phyloP scores from a whole-genome alignment of 768 basidiomycete genomes.

The Hysterangium stoloniferum region DNA sequence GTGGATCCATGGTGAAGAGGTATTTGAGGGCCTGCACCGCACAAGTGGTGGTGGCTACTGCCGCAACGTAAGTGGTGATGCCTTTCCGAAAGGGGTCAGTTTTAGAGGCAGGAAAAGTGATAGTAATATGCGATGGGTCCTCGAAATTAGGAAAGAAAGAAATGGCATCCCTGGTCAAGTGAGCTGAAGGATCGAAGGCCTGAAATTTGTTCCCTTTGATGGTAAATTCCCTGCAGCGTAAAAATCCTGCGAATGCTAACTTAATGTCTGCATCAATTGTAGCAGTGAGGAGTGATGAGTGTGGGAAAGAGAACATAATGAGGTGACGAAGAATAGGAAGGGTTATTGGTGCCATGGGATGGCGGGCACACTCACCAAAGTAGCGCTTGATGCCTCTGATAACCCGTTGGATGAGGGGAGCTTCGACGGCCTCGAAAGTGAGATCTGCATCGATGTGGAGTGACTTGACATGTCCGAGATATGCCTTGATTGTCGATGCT shows the following conservation, averaged over 20 bases:
- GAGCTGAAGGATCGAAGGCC: constrained; percentile 12
- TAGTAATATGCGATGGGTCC: constrained; percentile 14
- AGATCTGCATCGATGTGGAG: constrained; percentile 26
- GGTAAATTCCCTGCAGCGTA: constrained; percentile 21
- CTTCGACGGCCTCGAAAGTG: constrained; percentile 20
- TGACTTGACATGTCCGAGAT: constrained; percentile 18
- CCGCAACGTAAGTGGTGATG: constrained; percentile 18
- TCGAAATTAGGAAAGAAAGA: constrained; percentile 22
- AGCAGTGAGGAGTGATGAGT: not conserved
- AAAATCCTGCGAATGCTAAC: constrained; percentile 18
- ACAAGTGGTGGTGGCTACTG: constrained; percentile 9
- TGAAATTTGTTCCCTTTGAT: not conserved
- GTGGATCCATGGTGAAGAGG: not conserved
- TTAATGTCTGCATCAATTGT: constrained; percentile 14
- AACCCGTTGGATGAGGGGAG: constrained; percentile 22
- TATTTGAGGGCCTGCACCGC: constrained; percentile 9
- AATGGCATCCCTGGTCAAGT: constrained; percentile 21
- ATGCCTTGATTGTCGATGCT: constrained; percentile 22
- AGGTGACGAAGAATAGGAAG: constrained; percentile 17
- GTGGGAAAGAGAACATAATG: constrained; percentile 6
- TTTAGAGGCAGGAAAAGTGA: constrained; percentile 28
- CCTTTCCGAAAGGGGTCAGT: constrained; percentile 30
- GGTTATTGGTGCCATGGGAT: constrained; percentile 24
- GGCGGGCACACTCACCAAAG: constrained; percentile 20
- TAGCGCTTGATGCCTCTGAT: constrained; percentile 28